Conservation (phyloP, 2,329 filamentous ascomycete genomes). For the Botrytis tulipae region DNA sequence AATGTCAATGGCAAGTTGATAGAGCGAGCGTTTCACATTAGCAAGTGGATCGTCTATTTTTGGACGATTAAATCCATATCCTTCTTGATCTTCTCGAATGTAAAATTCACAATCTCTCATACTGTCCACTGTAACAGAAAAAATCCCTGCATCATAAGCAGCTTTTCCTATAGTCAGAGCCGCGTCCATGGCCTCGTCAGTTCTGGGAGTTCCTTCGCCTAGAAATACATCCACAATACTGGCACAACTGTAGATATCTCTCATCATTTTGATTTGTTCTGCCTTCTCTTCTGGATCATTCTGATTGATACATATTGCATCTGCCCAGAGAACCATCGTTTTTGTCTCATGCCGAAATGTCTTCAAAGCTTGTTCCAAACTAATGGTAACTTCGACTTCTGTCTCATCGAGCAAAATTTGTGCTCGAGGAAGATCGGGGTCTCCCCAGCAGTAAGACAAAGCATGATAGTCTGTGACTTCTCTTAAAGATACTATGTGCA, state of each 20-base stretch:
- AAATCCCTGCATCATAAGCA: constrained; percentile 16
- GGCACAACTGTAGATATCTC: constrained; percentile 22
- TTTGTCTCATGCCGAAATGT: constrained; percentile 16
- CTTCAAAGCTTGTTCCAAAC: constrained; percentile 23
- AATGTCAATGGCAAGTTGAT: constrained; percentile 14
- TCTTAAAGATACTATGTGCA: background rate
- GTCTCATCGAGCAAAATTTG: constrained; percentile 20
- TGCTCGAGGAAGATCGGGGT: background rate
- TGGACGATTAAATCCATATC: constrained; percentile 9
- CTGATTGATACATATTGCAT: constrained; percentile 27
- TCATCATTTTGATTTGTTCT: constrained; percentile 23
- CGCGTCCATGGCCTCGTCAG: constrained; percentile 21
- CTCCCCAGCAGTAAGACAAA: constrained; percentile 22
- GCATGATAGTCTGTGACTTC: constrained; percentile 15
- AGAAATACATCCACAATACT: constrained; percentile 20
- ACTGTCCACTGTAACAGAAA: constrained; percentile 7
- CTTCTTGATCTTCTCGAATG: background rate
- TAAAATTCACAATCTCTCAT: constrained; percentile 10
- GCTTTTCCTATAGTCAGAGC: constrained; percentile 5
- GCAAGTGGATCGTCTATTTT: background rate
- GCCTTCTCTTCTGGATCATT: constrained; percentile 19
- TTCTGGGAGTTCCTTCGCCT: constrained; percentile 15
- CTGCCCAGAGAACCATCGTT: constrained; percentile 18
- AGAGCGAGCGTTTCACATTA: background rate
- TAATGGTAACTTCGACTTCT: constrained; percentile 21